phyloP scores from a whole-genome alignment of 2,329 filamentous ascomycete genomes.

The Hypoxylon sp. region DNA sequence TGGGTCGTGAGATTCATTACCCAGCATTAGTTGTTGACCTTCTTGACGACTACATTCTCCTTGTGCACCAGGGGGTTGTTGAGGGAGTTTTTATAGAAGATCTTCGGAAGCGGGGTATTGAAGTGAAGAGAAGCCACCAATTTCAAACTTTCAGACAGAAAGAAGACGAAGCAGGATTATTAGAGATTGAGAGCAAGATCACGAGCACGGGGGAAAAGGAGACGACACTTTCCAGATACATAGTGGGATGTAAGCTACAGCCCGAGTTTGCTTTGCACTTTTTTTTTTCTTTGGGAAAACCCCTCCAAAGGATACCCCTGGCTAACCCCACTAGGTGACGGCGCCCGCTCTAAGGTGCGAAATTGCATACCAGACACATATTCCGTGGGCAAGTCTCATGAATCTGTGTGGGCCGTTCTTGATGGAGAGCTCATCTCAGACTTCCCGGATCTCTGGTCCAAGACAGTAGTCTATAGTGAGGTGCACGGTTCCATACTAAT shows the following conservation, averaged over 20 bases:
- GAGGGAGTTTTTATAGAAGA: slow-evolving; percentile 80
- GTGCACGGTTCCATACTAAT: slow-evolving; percentile 79
- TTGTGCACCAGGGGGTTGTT: slow-evolving; percentile 81
- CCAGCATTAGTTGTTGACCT: slow-evolving; percentile 69
- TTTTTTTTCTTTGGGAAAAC: not conserved
- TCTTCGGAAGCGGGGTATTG: slow-evolving; percentile 73
- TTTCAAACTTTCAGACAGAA: slow-evolving; percentile 72
- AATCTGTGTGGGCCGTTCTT: slow-evolving; percentile 75
- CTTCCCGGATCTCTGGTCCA: slow-evolving; percentile 83
- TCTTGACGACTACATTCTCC: slow-evolving; percentile 69
- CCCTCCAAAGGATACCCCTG: slow-evolving; percentile 15
- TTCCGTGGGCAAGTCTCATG: slow-evolving; percentile 47
- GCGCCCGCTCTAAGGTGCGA: slow-evolving; percentile 78
- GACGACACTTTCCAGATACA: slow-evolving; percentile 70
- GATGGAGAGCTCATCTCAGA: slow-evolving; percentile 79
- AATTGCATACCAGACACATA: slow-evolving; percentile 70
- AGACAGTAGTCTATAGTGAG: slow-evolving; percentile 77
- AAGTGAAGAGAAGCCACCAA: slow-evolving; percentile 74
- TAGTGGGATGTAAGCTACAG: slow-evolving; percentile 71
- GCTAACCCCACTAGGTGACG: slow-evolving; percentile 62
- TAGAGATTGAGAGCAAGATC: slow-evolving; percentile 59
- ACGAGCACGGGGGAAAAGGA: slow-evolving; percentile 54
- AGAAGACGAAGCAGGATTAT: slow-evolving; percentile 50
- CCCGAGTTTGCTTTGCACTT: not conserved
- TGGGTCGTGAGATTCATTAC: slow-evolving; percentile 78